Evolutionary conservation across 2,329 filamentous ascomycete species (phyloP).

Genomic region (Hyphodiscus sp.): DNA sequence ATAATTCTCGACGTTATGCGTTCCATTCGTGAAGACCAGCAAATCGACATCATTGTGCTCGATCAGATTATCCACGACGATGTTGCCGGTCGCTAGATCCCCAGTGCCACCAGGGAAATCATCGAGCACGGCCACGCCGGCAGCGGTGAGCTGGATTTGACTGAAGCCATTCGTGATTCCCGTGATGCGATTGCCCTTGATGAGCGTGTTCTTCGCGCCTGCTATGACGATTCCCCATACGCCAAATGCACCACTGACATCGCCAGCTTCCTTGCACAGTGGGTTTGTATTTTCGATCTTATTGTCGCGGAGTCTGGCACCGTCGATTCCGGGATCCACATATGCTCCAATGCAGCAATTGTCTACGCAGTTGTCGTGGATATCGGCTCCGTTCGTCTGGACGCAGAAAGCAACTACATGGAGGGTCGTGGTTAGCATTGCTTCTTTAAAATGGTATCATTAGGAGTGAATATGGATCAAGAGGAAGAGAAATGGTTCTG

Average conservation of each 20-base stretch:
- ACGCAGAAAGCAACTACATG: slow-evolving; percentile 34
- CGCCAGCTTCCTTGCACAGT: background rate
- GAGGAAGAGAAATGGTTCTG: no score
- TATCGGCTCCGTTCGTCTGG: slow-evolving; percentile 29
- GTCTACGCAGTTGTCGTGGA: slow-evolving; percentile 30
- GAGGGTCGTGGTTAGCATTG: no score
- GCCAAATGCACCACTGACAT: slow-evolving; percentile 1
- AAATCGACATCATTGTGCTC: slow-evolving; percentile 28
- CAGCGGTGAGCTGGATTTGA: background rate
- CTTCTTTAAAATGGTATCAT: no score
- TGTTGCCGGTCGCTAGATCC: slow-evolving; percentile 23
- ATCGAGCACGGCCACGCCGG: background rate
- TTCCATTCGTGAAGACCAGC: slow-evolving; percentile 12
- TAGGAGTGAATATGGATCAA: no score
- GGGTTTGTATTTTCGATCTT: slow-evolving; percentile 20
- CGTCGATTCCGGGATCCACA: slow-evolving; percentile 30
- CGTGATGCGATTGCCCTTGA: slow-evolving; percentile 27
- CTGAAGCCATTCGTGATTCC: slow-evolving; percentile 15
- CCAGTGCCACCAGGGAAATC: background rate
- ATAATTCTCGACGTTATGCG: slow-evolving; percentile 24
- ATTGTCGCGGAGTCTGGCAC: slow-evolving; percentile 29
- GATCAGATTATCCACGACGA: slow-evolving; percentile 27
- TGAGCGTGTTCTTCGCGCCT: slow-evolving; percentile 25
- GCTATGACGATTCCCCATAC: slow-evolving; percentile 25
- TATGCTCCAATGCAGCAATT: slow-evolving; percentile 30